Evolutionary conservation across 106 monocot species (phyloP), one percentile per base, ranked within the genome.

Genomic region (Apostasia ramifera): DNA sequence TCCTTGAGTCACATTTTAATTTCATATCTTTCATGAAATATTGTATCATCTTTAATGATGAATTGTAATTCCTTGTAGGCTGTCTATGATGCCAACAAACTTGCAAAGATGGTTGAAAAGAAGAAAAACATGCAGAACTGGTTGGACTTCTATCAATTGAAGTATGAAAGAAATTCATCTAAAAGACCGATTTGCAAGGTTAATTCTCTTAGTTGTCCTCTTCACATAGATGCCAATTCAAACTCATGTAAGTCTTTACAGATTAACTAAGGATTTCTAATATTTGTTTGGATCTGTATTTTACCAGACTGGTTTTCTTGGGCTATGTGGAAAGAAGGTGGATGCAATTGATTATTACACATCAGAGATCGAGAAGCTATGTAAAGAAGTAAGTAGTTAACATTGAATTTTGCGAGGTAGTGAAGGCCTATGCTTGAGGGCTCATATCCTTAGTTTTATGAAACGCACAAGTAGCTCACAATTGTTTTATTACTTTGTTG

Each of bases 1-100:
- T 26, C 26, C 26, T 26, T 26, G 26, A 26, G 26, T 26, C 26
- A 26, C 26, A 26, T 26, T 26, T 26, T 26, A 26, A 26, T 26
- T 26, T 26, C 26, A 26, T 26, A 26, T 26, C 26, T 26, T 26
- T 26, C 26, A 26, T 26, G 26, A 26, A 26, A 26, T 26, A 26
- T 26, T 26, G 26, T 26, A 26, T 26, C 26, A 26, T 26, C 26
- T 26, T 26, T 26, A 26, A 26, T 26, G 26, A 26, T 26, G 26
- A 26, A 26, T 26, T 26, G 26, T 26, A 26, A 26, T 26, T 26
- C 26, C 26, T 26, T 26, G 26, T 53, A 88, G 87, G 75, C 81
- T 55, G 83, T 88, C 7, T 81, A 67, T 52, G 74, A 83, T 72
- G 83, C 87, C 50, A 88, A 88, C 63, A 70, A 78, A 41, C 78